Conservation (phyloP, 805 yeast species). For the Candida sonorensis region DNA sequence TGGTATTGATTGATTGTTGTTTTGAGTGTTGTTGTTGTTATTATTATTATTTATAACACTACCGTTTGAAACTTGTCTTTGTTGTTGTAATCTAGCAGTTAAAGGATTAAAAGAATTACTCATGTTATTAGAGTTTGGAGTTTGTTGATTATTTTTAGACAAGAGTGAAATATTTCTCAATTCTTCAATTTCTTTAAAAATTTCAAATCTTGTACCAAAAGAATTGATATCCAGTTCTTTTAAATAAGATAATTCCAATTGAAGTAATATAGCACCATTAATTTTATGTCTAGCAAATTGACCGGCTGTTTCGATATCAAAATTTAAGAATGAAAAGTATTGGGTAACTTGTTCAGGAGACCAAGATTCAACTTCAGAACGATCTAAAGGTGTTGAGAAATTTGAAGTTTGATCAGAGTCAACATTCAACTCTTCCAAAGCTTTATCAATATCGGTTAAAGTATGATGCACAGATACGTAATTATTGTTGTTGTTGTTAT, state of each 20-base stretch:
- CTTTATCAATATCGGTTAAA: slow-evolving; percentile 67
- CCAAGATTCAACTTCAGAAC: slow-evolving; percentile 57
- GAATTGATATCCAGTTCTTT: slow-evolving; percentile 89
- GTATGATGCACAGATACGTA: slow-evolving; percentile 44
- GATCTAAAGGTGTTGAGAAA: slow-evolving; percentile 28
- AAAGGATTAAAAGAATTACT: no score
- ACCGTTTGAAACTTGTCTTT: not conserved
- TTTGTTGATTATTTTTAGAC: slow-evolving; percentile 9
- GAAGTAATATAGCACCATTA: slow-evolving; percentile 78
- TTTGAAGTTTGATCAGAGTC: slow-evolving; percentile 2
- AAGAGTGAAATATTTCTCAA: slow-evolving; percentile 39
- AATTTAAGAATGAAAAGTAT: slow-evolving; percentile 67
- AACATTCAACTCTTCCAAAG: slow-evolving; percentile 52
- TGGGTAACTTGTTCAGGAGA: slow-evolving; percentile 78
- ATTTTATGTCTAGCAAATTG: slow-evolving; percentile 84
- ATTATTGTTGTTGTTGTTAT: slow-evolving; percentile 11
- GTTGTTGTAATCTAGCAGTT: slow-evolving; percentile 3
- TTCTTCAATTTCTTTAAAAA: slow-evolving; percentile 81
- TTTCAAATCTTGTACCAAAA: slow-evolving; percentile 92
- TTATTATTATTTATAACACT: no score
- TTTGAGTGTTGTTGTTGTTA: slow-evolving; percentile 3
- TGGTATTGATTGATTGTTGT: slow-evolving; percentile 16
- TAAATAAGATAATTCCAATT: slow-evolving; percentile 76
- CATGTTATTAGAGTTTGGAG: no score
- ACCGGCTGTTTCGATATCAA: slow-evolving; percentile 67